Evolutionary conservation across 352 stramenopile species (phyloP).

Genomic region (Globisporangium nunn): DNA sequence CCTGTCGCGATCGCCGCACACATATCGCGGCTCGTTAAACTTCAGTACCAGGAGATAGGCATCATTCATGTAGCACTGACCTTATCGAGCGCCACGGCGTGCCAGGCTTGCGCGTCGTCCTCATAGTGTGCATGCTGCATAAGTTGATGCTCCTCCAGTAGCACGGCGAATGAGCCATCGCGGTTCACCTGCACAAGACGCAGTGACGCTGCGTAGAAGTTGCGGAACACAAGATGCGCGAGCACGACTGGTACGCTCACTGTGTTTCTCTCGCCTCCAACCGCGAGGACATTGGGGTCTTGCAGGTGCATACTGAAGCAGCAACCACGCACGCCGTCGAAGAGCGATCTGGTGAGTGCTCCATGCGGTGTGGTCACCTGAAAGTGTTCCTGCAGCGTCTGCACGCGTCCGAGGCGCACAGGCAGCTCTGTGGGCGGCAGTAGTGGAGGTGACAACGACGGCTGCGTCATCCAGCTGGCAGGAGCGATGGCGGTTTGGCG

Average conservation of each 20-base stretch:
- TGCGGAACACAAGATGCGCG: constrained; percentile 47
- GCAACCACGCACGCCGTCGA: constrained; percentile 21
- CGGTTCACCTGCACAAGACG: constrained; percentile 42
- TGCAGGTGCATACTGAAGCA: constrained; percentile 38
- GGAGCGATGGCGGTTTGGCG: background rate
- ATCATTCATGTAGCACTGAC: constrained; percentile 8
- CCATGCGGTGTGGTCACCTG: constrained; percentile 8
- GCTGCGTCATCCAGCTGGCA: no score
- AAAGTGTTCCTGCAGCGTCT: constrained; percentile 17
- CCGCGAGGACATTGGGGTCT: background rate
- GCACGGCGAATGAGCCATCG: constrained; percentile 31
- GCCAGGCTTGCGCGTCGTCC: constrained; percentile 67
- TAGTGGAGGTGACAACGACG: background rate
- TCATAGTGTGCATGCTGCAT: constrained; percentile 58
- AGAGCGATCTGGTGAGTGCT: constrained; percentile 11
- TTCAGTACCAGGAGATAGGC: background rate
- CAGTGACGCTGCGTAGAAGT: constrained; percentile 56
- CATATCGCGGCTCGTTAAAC: no score
- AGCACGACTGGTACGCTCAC: constrained; percentile 4
- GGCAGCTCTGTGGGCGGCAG: constrained; percentile 13
- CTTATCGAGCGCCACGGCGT: constrained; percentile 47
- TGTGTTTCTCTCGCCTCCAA: background rate
- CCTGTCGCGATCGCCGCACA: background rate
- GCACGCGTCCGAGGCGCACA: constrained; percentile 11
- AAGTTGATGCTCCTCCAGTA: constrained; percentile 33